Conservation (phyloP, 257 asterid genomes). For the Primulina huaijiensis region DNA sequence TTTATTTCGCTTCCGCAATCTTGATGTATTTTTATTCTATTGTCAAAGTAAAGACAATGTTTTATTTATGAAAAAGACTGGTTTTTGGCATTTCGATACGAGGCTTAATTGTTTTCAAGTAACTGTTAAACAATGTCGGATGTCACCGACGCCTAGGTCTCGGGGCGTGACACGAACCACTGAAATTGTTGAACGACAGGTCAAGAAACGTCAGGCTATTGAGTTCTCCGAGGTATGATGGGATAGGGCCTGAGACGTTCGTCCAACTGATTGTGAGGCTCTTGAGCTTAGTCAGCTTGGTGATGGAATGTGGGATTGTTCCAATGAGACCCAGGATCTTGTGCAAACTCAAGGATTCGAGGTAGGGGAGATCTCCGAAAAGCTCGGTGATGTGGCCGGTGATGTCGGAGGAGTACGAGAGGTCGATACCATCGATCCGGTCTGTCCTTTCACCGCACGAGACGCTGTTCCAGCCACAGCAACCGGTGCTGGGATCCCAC, state of each 20-base stretch:
- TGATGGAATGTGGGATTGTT: neutral
- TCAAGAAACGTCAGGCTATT: constrained; percentile 33
- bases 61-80: no score
- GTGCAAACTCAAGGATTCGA: constrained; percentile 30
- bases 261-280: constrained; percentile 31
- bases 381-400: constrained; percentile 50
- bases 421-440: constrained; percentile 40
- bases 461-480: constrained; percentile 55
- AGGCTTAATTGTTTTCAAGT: no score
- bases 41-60: no score
- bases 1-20: no score
- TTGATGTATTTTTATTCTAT: no score
- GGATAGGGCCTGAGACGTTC: constrained; percentile 45
- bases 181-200: constrained; percentile 39
- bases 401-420: constrained; percentile 33
- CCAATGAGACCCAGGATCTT: constrained; percentile 46
- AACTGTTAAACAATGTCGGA: no score
- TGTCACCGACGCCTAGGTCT: no score
- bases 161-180: no score
- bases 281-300: neutral
- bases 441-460: constrained; percentile 40
- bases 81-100: no score
- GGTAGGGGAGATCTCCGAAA: constrained; percentile 49
- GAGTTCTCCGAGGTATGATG: constrained; percentile 39
- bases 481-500: constrained; percentile 57